These are phyloP conservation scores for Fusarium lateritium DNA, from an alignment of 2,329 filamentous ascomycete genomes.

Conservation along the genomic window DNA sequence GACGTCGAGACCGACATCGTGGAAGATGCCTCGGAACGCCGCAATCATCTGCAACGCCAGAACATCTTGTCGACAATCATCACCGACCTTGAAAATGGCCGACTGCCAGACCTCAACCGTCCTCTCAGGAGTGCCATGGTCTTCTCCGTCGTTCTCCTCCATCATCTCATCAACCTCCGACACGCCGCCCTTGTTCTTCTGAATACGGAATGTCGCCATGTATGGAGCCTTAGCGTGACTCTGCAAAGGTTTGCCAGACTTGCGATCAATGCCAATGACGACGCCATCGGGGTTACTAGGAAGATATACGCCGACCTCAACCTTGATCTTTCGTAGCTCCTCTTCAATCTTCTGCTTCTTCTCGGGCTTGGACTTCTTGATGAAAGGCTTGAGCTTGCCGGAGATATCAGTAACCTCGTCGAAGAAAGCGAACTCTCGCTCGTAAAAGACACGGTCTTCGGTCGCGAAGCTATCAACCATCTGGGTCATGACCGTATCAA, in stretches of 20 bases:
- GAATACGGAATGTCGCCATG: conserved; percentile 98
- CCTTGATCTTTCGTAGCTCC: conserved; percentile 95
- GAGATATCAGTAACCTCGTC: conserved; percentile 96
- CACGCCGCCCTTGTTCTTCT: conserved; percentile 76
- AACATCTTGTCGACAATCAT: conserved; percentile 98
- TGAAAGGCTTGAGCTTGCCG: conserved; percentile 93
- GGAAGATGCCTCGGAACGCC: conserved; percentile 97
- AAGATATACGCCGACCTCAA: conserved; percentile 97
- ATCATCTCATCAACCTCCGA: conserved; percentile 68
- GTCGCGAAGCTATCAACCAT: conserved; percentile 86
- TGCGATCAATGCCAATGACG: conserved; percentile 97
- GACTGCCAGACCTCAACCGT: conserved; percentile 98
- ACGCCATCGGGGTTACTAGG: conserved; percentile 97
- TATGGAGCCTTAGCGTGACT: conserved; percentile 98
- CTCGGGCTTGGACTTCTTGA: conserved; percentile 92
- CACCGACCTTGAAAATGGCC: conserved; percentile 99
- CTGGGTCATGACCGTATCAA: conserved; percentile 90
- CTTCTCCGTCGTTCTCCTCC: conserved; percentile 62
- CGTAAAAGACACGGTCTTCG: conserved; percentile 87
- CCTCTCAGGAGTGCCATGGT: conserved; percentile 56
- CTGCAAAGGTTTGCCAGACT: conserved; percentile 96
- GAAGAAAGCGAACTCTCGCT: conserved; percentile 98
- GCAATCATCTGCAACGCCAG: conserved; percentile 98
- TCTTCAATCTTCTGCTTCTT: conserved; percentile 99
- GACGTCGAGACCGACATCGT: conserved; percentile 93